A percentile compares a stretch with the other conserved stretches of the same genome.
Evolutionary conservation across 345 rosid genomes (phyloP).

Genomic region (Melaleuca alternifolia): DNA sequence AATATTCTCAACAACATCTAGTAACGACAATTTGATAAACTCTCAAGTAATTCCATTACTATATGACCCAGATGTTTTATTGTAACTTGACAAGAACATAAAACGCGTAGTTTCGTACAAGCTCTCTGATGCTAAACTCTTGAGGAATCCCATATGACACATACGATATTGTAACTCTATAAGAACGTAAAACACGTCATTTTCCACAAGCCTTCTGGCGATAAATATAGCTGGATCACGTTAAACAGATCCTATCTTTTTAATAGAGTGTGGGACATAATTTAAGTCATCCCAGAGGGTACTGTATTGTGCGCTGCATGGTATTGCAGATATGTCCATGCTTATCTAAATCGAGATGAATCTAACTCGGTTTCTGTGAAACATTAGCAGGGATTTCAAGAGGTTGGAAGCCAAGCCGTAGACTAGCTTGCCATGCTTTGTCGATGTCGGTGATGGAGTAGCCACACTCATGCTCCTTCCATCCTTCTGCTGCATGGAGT

Average conservation of each 20-base stretch:
- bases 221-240: neutral
- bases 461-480: conserved; percentile 60
- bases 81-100: neutral
- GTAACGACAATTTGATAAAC: too few species aligned
- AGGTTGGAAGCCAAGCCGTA: conserved; percentile 49
- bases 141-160: too few species aligned
- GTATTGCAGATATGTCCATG: neutral
- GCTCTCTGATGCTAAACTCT: neutral
- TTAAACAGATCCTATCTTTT: neutral
- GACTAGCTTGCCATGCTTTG: conserved; percentile 49
- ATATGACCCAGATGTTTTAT: neutral
- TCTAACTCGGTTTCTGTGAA: neutral
- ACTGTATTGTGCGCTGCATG: neutral
- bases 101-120: neutral
- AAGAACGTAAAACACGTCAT: neutral
- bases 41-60: neutral
- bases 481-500: conserved; percentile 53
- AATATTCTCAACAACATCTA: too few species aligned
- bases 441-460: conserved; percentile 13
- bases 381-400: conserved; percentile 4
- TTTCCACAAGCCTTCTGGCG: neutral
- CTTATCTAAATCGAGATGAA: neutral
- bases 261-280: neutral
- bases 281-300: neutral
- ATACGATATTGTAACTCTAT: neutral